Evolutionary conservation across 1,284 basidiomycete species (phyloP).

Genomic region (Ceratobasidium theobromae): DNA sequence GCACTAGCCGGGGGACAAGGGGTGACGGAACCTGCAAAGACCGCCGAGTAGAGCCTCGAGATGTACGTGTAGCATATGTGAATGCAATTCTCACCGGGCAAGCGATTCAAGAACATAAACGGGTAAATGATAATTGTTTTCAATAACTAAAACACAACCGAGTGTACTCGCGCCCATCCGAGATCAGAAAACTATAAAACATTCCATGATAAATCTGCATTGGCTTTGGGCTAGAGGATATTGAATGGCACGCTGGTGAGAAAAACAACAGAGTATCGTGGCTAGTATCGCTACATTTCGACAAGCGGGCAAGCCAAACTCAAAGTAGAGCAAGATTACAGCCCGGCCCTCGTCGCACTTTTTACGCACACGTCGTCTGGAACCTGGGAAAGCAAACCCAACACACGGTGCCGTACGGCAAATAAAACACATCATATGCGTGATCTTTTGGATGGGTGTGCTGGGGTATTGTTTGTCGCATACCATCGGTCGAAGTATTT

Average conservation of each 20-base stretch:
- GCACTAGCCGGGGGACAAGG: too few species aligned
- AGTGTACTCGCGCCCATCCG: too few species aligned
- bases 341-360: conserved; percentile 55
- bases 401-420: conserved; percentile 73
- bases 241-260: conserved; percentile 7
- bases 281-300: conserved; percentile 28
- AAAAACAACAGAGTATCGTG: not conserved
- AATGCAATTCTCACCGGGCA: too few species aligned
- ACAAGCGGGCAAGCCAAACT: conserved; percentile 18
- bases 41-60: too few species aligned
- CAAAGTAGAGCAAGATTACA: conserved; percentile 36
- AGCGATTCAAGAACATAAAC: too few species aligned
- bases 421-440: conserved; percentile 68
- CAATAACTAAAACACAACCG: too few species aligned
- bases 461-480: conserved; percentile 58
- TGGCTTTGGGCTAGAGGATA: conserved; percentile 21
- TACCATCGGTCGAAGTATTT: conserved; percentile 61
- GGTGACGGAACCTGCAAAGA: too few species aligned
- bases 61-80: too few species aligned
- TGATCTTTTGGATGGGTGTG: conserved; percentile 62
- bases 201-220: not conserved
- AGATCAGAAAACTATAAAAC: too few species aligned
- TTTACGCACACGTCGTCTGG: conserved; percentile 56
- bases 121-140: too few species aligned
- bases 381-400: conserved; percentile 74